phyloP scores from a whole-genome alignment of 306 rosid genomes.

The Rosa lucieae region DNA sequence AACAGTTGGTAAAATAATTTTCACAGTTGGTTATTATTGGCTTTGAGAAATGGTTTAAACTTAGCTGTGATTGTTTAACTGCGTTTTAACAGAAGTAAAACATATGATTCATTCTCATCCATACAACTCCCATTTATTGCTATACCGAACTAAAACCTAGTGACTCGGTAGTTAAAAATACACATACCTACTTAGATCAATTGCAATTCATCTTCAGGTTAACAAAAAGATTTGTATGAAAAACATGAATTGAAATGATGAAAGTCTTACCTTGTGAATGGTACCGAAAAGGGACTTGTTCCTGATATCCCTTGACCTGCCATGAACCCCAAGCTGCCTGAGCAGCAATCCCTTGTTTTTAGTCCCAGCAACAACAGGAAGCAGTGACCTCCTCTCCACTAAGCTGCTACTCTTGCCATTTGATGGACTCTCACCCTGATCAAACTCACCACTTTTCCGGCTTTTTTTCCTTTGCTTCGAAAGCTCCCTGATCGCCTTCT shows the following conservation, averaged over 20 bases:
- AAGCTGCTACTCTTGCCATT: slow-evolving; percentile 23
- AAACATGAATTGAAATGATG: not conserved
- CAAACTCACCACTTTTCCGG: slow-evolving; percentile 16
- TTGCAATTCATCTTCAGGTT: not conserved
- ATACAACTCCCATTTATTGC: not conserved
- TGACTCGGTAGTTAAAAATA: not conserved
- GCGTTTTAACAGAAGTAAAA: not conserved
- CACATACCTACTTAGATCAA: not conserved
- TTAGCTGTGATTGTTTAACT: not conserved
- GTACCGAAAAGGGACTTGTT: slow-evolving; percentile 64
- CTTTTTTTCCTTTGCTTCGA: slow-evolving; percentile 39
- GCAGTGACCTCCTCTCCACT: slow-evolving; percentile 63
- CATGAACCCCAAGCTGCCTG: slow-evolving; percentile 47
- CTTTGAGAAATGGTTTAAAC: not conserved
- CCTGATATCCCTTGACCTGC: slow-evolving; percentile 49
- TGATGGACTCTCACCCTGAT: slow-evolving; percentile 38
- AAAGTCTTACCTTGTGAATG: slow-evolving; percentile 58
- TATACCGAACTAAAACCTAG: not conserved
- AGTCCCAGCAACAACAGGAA: slow-evolving; percentile 28
- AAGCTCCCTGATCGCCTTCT: slow-evolving; percentile 25
- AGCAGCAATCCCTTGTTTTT: slow-evolving; percentile 52
- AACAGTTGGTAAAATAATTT: slow-evolving; percentile 1
- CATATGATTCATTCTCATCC: not conserved
- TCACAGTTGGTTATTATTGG: not conserved
- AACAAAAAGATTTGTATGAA: too few relatives aligned